Conservation (phyloP, 257 asterid genomes). For the Nicotiana noctiflora region DNA sequence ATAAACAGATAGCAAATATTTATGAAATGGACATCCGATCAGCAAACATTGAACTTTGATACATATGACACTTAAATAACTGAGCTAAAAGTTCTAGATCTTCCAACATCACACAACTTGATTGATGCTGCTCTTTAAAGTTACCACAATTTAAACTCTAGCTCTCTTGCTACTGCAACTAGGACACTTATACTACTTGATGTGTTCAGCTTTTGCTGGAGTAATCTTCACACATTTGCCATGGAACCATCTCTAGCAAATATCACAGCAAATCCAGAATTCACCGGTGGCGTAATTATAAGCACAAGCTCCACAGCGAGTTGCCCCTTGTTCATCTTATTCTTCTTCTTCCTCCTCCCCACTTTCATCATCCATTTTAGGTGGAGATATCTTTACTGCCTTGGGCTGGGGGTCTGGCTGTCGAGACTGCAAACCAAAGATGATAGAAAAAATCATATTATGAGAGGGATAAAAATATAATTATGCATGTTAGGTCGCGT, state of each 20-base stretch:
- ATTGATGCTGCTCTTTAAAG: background rate
- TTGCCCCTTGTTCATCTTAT: constrained; percentile 48
- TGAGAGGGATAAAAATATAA: background rate
- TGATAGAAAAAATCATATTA: background rate
- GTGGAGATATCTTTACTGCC: constrained; percentile 26
- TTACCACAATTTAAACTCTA: background rate
- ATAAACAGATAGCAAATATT: no score
- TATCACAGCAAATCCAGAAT: constrained; percentile 19
- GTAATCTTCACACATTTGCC: constrained; percentile 11
- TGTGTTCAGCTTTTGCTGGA: constrained; percentile 8
- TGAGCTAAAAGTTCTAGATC: constrained; percentile 20
- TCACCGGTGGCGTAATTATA: constrained; percentile 39
- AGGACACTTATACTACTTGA: constrained; percentile 12
- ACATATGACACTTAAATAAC: no score
- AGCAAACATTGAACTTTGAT: no score
- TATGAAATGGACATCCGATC: no score
- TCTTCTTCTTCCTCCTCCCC: constrained; percentile 42
- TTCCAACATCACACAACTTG: background rate
- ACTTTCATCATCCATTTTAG: constrained; percentile 38
- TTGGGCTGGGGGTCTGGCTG: constrained; percentile 29
- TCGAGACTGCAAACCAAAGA: constrained; percentile 20
- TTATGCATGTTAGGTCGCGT: background rate
- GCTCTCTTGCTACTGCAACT: constrained; percentile 10
- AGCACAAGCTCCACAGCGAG: constrained; percentile 58
- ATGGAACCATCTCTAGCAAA: constrained; percentile 10